Conservation (phyloP, 116 monocot genomes). For the Dioscorea cayenensis region DNA sequence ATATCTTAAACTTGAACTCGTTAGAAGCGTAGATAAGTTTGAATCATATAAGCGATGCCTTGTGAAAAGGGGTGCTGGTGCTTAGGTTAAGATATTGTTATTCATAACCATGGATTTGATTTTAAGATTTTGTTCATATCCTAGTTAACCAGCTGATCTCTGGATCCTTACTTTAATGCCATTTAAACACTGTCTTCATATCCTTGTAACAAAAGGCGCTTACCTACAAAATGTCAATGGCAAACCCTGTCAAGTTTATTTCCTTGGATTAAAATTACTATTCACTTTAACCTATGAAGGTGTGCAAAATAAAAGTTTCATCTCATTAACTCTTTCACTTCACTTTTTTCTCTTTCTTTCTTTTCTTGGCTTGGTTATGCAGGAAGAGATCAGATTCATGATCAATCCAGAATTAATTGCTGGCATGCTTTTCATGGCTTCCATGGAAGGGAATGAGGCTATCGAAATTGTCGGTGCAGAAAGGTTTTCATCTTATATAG, state of each 20-base stretch:
- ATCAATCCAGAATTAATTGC: constrained; percentile 89
- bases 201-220: no score
- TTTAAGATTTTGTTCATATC: no score
- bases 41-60: no score
- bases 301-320: neutral
- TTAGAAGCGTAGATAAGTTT: constrained; percentile 18
- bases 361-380: constrained; percentile 5
- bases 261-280: no score
- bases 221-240: no score
- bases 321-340: constrained; percentile 1
- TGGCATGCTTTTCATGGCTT: constrained; percentile 92
- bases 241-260: no score
- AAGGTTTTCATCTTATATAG: constrained; percentile 77
- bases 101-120: no score
- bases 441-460: constrained; percentile 82
- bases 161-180: no score
- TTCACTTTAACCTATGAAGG: neutral
- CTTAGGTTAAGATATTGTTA: no score
- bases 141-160: no score
- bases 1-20: constrained; percentile 10
- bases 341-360: neutral
- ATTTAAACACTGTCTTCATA: no score
- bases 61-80: no score
- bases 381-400: constrained; percentile 99
- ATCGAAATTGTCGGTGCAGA: constrained; percentile 94